Conservation (phyloP, 306 rosid species). For the Acacia acuminata region DNA sequence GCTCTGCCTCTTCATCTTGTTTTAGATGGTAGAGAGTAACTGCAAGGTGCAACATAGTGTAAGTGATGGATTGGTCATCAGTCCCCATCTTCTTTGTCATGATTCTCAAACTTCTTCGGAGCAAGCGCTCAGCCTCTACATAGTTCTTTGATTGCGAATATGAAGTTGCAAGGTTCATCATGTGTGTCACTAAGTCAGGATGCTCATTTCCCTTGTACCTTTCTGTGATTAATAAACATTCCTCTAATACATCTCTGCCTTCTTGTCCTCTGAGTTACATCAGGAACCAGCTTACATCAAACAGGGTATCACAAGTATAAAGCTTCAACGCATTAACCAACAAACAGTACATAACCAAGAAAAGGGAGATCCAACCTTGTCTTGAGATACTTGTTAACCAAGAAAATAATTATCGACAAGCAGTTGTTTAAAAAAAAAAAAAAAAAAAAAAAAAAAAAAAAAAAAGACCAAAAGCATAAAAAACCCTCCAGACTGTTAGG, state of each 20-base stretch:
- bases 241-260: constrained; percentile 83
- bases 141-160: constrained; percentile 72
- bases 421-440: too few relatives aligned
- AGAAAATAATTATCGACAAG: background rate
- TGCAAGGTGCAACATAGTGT: constrained; percentile 92
- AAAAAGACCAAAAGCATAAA: background rate
- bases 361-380: background rate
- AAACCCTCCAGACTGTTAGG: too few relatives aligned
- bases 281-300: constrained; percentile 18
- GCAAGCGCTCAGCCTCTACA: constrained; percentile 75
- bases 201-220: constrained; percentile 70
- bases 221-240: constrained; percentile 74
- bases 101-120: constrained; percentile 67
- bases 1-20: constrained; percentile 85
- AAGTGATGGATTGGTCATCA: constrained; percentile 72
- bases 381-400: background rate
- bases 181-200: constrained; percentile 68
- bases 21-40: constrained; percentile 73
- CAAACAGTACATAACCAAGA: background rate
- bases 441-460: too few relatives aligned
- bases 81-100: constrained; percentile 54
- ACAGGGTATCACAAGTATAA: constrained; percentile 3
- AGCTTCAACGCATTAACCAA: constrained; percentile 4
- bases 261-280: constrained; percentile 67
- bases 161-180: constrained; percentile 81